Base-by-base conservation (phyloP, 768 basidiomycete genomes). In the Auriscalpium microsporum region DNA sequence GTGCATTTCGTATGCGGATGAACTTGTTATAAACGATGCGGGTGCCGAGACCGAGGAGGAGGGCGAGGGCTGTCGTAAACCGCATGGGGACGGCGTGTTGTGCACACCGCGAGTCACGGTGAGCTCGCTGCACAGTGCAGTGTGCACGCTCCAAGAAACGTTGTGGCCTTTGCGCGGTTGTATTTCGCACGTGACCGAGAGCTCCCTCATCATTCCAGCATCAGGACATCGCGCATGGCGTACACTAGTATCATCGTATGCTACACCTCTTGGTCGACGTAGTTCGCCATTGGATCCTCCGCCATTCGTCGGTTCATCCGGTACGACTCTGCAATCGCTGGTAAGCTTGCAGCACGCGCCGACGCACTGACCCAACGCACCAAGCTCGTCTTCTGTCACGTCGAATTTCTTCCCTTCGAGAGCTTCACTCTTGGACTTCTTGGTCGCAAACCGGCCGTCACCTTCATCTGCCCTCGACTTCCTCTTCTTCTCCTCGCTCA, bases 221-320 rank as follows among this genome's bases (percentile, higher is more conserved):
- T 42, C 40, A 38, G 14, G 21, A 21, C 28, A 28, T 28, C 28
- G 28, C 28, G 28, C 28, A 28, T 28, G 5, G 28, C 28, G 28
- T 28, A 28, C 28, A 28, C 28, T 28, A 28, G 5, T 28, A 28
- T 4, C 7, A 28, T 28, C 23, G 5, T 28, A 28, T 45, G 8
- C 42, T 58, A 68, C 17, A 56, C 58, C 50, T 79, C 82, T 45
- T 68, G 61, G 68, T 93, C 93, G 50, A 90, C 78, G 67, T 94
- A 93, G 68, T 89, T 90, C 42, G 89, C 88, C 93, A 96, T 96
- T 4, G 93, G 93, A 69, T 96, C 93, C 56, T 93, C 90, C 48
- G 77, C 73, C 71, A 84, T 81, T 51, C 81, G 80, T 60, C 78
- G 79, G 33, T 68, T 77, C 80, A 92, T 84, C 56, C 93, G 80